Evolutionary conservation across 345 rosid species (phyloP), one percentile per base, ranked within the genome.

Genomic region (Eucalyptus cloeziana): DNA sequence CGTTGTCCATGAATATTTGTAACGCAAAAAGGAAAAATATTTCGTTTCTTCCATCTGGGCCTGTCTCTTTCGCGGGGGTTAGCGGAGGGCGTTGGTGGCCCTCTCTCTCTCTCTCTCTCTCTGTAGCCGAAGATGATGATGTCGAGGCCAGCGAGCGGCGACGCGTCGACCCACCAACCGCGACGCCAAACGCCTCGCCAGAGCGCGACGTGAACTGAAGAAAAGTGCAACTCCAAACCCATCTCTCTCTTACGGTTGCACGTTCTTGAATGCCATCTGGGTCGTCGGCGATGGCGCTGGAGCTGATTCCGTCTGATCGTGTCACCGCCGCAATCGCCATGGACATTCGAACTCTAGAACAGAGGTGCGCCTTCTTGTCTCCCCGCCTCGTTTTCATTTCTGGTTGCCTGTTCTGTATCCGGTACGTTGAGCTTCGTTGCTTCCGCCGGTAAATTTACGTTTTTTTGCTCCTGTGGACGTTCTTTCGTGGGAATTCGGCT

Each of bases 341-440:
- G 88, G 88, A 87, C 47, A 69, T 87, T 56, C 88, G 49, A 31
- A 60, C 88, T 87, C 14, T 87, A 31, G 60, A 69, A 69, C 60
- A 47, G 52, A 87, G 88, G 88, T 87, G 88, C 60, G 81, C 45
- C 15, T 67, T 27, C 16, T 47, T 17, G 85, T 56, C 33, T 43
- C 33, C 4, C 50, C 27, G 22, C 5, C 47, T 62, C 71, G 19
- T 25, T 37, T 43, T 8, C 8, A 11, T 37, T 44, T 27, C 79
- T 45, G 10, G 4, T 87, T 76, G 83, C 8, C 47, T 37, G 83
- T 40, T 37, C 47, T 22, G 47, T 0, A 12, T 1, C 85, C 81
- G 44, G 21, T 33, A 0, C 44, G 81, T 17, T 71, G 81, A 71
- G 81, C 81, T 71, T 71, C 44, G 44, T 19, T 4, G 81, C 22